These are phyloP conservation scores for Macrocybe gigantea DNA, from an alignment of 768 basidiomycete species.

Conservation along the genomic window DNA sequence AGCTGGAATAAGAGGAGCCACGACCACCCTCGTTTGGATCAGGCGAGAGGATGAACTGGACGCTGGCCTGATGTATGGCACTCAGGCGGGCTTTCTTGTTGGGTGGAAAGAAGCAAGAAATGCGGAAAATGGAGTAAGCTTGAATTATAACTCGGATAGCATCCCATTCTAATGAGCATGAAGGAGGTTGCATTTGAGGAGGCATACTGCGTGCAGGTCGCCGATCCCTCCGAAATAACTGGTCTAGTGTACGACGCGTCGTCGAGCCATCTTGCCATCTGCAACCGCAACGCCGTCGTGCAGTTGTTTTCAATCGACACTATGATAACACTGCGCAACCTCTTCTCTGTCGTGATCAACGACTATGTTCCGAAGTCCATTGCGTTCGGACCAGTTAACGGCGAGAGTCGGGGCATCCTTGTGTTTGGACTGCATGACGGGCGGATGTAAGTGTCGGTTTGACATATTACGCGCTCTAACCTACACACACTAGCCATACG, in stretches of 20 bases:
- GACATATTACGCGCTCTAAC: slow-evolving; percentile 1
- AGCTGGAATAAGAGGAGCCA: not conserved
- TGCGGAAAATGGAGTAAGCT: not conserved
- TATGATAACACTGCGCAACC: slow-evolving; percentile 6
- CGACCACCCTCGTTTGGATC: not conserved
- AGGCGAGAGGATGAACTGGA: not conserved
- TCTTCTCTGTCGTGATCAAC: slow-evolving; percentile 11
- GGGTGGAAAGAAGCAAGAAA: not conserved
- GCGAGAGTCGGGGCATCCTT: slow-evolving; percentile 8
- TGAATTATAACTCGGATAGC: too few relatives aligned
- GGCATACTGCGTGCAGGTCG: slow-evolving; percentile 7
- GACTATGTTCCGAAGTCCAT: slow-evolving; percentile 11
- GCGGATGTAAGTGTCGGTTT: slow-evolving; percentile 10
- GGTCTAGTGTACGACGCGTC: slow-evolving; percentile 13
- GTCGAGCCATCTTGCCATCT: slow-evolving; percentile 12
- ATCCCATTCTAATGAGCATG: not conserved
- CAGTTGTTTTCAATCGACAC: slow-evolving; percentile 11
- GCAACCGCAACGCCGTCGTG: slow-evolving; percentile 11
- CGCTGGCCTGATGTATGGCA: not conserved
- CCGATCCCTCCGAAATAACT: slow-evolving; percentile 13
- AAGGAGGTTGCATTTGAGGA: slow-evolving; percentile 9
- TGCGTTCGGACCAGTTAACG: slow-evolving; percentile 10
- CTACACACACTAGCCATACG: slow-evolving; percentile 7
- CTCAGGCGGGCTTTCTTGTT: not conserved
- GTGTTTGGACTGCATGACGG: slow-evolving; percentile 13